Evolutionary conservation across 257 asterid genomes (phyloP).

Genomic region (Solanum chiquidenum): DNA sequence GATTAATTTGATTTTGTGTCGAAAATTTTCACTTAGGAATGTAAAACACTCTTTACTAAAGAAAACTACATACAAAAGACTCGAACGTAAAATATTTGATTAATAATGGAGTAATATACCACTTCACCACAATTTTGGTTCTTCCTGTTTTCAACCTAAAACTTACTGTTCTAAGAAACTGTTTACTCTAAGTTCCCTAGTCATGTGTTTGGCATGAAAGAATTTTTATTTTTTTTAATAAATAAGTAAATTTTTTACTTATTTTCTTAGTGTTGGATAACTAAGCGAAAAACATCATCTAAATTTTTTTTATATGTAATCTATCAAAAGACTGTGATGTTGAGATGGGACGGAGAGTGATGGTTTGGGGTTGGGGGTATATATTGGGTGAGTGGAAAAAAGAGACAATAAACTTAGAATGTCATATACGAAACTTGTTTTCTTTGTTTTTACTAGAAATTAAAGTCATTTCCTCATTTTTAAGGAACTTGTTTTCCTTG

Average conservation of each 20-base stretch:
- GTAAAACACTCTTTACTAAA: background rate
- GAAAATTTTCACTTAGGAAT: background rate
- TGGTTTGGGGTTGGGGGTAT: background rate
- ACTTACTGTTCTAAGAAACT: background rate
- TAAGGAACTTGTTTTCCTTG: background rate
- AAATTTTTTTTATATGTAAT: background rate
- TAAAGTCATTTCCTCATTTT: background rate
- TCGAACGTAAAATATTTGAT: no score
- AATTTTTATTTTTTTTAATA: background rate
- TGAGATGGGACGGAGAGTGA: background rate
- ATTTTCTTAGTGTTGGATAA: background rate
- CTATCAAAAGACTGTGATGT: background rate
- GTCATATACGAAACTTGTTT: background rate
- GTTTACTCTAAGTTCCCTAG: background rate
- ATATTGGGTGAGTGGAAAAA: background rate
- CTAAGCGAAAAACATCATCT: background rate
- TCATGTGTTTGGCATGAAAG: background rate
- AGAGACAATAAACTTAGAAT: background rate
- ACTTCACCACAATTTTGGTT: background rate
- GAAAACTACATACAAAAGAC: background rate
- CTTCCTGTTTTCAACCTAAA: background rate
- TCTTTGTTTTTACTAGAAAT: background rate
- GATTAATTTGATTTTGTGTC: background rate
- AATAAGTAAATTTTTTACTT: background rate
- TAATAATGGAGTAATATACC: background rate